phyloP scores from a whole-genome alignment of 2,329 filamentous ascomycete genomes.

The Cryphonectria japonica region DNA sequence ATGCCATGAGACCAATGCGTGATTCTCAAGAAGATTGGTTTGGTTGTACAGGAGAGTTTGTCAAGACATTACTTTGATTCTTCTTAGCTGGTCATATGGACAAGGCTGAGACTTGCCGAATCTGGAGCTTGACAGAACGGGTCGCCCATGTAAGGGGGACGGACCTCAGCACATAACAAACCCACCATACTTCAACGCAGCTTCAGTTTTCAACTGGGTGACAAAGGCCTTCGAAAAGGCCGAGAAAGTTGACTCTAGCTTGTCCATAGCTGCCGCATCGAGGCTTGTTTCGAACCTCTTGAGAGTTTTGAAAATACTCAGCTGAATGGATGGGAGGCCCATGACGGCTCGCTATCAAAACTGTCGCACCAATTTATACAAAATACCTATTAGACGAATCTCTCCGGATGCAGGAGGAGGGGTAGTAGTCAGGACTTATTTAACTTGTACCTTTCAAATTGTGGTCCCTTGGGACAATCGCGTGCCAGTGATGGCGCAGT shows the following conservation, averaged over 20 bases:
- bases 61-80: neutral
- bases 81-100: neutral
- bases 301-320: too few species aligned
- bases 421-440: neutral
- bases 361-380: neutral
- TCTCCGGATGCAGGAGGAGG: neutral
- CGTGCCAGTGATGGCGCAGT: neutral
- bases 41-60: too few species aligned
- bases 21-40: too few species aligned
- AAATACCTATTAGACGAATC: neutral
- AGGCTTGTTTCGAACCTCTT: neutral
- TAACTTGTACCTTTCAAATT: neutral
- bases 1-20: too few species aligned
- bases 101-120: neutral
- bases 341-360: too few species aligned
- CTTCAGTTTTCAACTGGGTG: too few species aligned
- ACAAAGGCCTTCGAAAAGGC: neutral
- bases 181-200: neutral
- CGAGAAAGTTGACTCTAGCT: neutral
- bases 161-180: neutral
- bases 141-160: neutral
- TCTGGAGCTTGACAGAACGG: neutral
- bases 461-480: neutral
- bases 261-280: neutral
- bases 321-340: too few species aligned